Percentiles rank a stretch among this genome's conserved stretches.
Conservation (phyloP, 2,329 filamentous ascomycete genomes). For the Apiospora arundinis region DNA sequence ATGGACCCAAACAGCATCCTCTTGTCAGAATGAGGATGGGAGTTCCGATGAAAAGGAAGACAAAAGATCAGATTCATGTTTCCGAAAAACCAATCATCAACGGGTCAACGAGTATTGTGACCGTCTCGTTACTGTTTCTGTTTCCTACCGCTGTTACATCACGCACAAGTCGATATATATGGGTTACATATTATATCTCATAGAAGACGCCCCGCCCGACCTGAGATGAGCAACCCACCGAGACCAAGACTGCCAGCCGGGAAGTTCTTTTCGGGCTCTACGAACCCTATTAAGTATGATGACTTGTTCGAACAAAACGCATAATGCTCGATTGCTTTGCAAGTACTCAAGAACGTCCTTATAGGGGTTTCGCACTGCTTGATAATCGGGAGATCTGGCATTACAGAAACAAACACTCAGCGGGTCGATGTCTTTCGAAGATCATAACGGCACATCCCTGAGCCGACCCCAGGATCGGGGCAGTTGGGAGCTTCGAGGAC, state of each 20-base stretch:
- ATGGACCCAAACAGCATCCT: neutral
- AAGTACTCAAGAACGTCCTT: neutral
- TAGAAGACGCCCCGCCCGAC: neutral
- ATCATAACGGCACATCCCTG: conserved; percentile 16
- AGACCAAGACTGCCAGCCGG: neutral
- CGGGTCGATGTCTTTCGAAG: conserved; percentile 14
- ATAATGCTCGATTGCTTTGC: neutral
- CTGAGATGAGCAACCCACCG: conserved; percentile 4
- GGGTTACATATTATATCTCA: neutral
- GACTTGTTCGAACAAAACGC: neutral
- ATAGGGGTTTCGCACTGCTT: conserved; percentile 10
- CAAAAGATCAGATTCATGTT: neutral
- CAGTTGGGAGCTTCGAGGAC: neutral
- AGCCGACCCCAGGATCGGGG: conserved; percentile 14
- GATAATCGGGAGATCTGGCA: conserved; percentile 25
- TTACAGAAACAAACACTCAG: conserved; percentile 25
- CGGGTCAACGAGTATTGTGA: neutral
- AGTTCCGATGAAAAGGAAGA: conserved; percentile 9
- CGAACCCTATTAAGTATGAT: neutral
- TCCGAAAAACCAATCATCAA: neutral
- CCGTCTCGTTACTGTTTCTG: conserved; percentile 3
- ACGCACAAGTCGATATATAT: neutral
- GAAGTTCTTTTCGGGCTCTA: neutral
- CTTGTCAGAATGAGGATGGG: neutral
- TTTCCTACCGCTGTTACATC: neutral